Conservation (phyloP, 2,329 filamentous ascomycete genomes). For the Botrytis paeoniae region DNA sequence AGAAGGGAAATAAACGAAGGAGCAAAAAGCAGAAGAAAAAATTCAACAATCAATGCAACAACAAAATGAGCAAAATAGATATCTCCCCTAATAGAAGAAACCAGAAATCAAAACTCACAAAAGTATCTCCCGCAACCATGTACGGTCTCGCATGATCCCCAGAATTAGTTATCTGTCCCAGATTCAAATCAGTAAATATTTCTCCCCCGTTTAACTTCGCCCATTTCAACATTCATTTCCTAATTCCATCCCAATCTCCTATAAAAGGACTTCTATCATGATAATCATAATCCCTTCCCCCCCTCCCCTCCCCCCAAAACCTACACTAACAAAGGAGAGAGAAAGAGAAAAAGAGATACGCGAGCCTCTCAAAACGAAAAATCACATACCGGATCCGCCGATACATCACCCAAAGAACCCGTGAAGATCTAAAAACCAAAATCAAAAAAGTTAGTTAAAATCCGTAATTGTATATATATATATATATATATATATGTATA, state of each 20-base stretch:
- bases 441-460: neutral
- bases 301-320: neutral
- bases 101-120: constrained; percentile 6
- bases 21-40: neutral
- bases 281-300: neutral
- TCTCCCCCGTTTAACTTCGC: neutral
- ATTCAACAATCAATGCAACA: neutral
- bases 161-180: constrained; percentile 12
- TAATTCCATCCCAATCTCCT: neutral
- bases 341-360: no score
- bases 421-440: constrained; percentile 8
- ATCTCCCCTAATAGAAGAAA: neutral
- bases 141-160: constrained; percentile 12
- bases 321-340: neutral
- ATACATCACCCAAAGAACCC: constrained; percentile 11
- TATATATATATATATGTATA: neutral
- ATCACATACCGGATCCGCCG: constrained; percentile 12
- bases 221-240: neutral
- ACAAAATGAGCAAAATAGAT: neutral
- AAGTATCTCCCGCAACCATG: constrained; percentile 6
- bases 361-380: neutral
- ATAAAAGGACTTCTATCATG: neutral
- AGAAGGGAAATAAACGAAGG: neutral
- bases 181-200: neutral
- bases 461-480: neutral